These are phyloP conservation scores for Lipomyces chichibuensis DNA, from an alignment of 805 yeast genomes.

Conservation along the genomic window DNA sequence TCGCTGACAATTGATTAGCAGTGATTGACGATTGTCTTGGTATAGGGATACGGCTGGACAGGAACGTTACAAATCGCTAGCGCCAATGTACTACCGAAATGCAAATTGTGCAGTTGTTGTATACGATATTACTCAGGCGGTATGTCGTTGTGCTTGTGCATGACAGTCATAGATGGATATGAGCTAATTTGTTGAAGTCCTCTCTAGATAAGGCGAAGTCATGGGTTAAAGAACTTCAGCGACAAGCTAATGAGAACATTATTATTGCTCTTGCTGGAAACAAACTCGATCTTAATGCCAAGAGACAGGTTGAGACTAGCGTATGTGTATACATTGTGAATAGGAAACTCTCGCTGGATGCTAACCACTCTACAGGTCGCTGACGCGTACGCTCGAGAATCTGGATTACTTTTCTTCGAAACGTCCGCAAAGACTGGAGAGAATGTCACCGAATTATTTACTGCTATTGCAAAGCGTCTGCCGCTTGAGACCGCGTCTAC, in stretches of 20 bases:
- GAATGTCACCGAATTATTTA: conserved; percentile 57
- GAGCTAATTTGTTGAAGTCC: conserved; percentile 44
- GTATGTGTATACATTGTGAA: conserved; percentile 22
- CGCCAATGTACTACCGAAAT: conserved; percentile 82
- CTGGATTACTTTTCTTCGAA: conserved; percentile 54
- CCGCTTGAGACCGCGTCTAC: conserved; percentile 47
- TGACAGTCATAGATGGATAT: not conserved
- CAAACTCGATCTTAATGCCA: conserved; percentile 65
- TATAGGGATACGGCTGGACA: conserved; percentile 95
- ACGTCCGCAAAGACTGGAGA: conserved; percentile 76
- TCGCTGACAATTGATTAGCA: not conserved
- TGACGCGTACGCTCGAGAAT: conserved; percentile 58
- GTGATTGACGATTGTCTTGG: not conserved
- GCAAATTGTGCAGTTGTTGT: conserved; percentile 86
- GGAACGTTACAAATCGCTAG: conserved; percentile 77
- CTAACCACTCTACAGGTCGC: conserved; percentile 38
- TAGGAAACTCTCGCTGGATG: not conserved
- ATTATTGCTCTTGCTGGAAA: conserved; percentile 88
- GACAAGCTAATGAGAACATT: conserved; percentile 73
- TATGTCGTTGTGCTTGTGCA: conserved; percentile 22
- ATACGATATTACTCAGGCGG: conserved; percentile 70
- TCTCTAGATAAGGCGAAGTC: conserved; percentile 78
- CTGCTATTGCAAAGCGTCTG: conserved; percentile 53
- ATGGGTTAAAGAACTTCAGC: conserved; percentile 91
- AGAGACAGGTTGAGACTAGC: conserved; percentile 51